Base-by-base conservation (phyloP, 1,139 yeast species). In the Scheffersomyces parashehatae region DNA sequence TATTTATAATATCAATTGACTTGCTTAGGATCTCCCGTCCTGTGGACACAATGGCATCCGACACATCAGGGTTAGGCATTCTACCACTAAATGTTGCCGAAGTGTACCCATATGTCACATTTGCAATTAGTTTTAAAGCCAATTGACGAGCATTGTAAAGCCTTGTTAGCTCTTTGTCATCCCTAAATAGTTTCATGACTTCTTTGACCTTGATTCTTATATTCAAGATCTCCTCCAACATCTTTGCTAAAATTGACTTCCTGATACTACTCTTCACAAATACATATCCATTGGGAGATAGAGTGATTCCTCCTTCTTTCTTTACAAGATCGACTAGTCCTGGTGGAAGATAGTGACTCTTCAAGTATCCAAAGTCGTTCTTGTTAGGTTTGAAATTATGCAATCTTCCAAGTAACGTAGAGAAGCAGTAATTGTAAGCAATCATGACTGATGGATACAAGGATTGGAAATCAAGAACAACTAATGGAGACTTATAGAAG, bases 41-140 rank as follows among this genome's bases (percentile, higher is more conserved):
- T 0, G 95, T 84, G 26, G 93, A 82, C 0, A 93, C 99, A 59
- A 93, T 89, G 9, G 96, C 86, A 65, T 93, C 99, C 0, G 99
- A 96, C 29, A 93, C 77, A 59, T 90, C 98, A 0, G 96, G 83
- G 55, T 95, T 88, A 0, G 99, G 99, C 99, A 93, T 93, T 50
- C 99, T 70, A 0, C 99, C 99, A 29, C 97, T 89, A 58, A 85
- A 93, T 0, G 96, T 82, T 0, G 99, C 99, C 0, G 97, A 86
- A 0, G 98, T 79, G 58, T 93, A 93, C 0, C 99, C 99, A 67
- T 93, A 93, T 0, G 97, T 91, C 12, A 93, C 99, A 62, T 90
- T 91, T 1, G 99, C 97, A 42, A 91, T 85, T 46, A 93, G 68
- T 58, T 93, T 93, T 47, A 93, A 67, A 0, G 97, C 99, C 36